Percentiles rank a stretch among this genome's conserved stretches.
These are phyloP conservation scores for Colletotrichum melonis DNA, from an alignment of 2,329 filamentous ascomycete species.

Conservation along the genomic window DNA sequence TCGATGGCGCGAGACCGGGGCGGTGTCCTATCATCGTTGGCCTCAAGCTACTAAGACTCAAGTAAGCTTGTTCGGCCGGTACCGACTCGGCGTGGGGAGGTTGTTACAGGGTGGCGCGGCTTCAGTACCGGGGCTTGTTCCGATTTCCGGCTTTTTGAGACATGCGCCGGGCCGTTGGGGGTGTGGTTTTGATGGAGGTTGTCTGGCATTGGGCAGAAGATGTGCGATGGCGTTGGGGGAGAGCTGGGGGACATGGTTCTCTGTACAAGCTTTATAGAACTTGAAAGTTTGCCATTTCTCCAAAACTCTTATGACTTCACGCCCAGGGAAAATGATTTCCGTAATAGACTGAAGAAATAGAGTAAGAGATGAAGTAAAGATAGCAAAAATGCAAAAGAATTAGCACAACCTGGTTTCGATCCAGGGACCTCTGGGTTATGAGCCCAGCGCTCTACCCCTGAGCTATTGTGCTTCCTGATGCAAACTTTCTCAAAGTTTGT, in stretches of 20 bases:
- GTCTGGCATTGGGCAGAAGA: background rate
- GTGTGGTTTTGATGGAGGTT: background rate
- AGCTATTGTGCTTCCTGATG: conserved; percentile 15
- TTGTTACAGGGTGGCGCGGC: background rate
- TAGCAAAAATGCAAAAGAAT: background rate
- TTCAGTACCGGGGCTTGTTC: background rate
- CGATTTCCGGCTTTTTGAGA: background rate
- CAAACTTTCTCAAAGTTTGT: fast-evolving
- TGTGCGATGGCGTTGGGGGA: fast-evolving
- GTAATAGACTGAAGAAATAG: too few relatives aligned
- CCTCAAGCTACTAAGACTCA: too few relatives aligned
- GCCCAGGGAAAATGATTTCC: too few relatives aligned
- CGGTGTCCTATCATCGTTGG: conserved; percentile 19
- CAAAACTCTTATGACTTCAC: too few relatives aligned
- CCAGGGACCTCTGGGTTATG: conserved; percentile 34
- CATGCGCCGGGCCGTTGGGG: background rate
- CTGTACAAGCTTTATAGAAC: too few relatives aligned
- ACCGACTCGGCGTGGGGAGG: conserved; percentile 24
- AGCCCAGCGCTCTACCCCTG: conserved; percentile 35
- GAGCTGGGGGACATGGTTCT: too few relatives aligned
- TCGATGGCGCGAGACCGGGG: conserved; percentile 24
- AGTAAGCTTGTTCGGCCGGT: conserved; percentile 11
- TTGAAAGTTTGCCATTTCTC: too few relatives aligned
- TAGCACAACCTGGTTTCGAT: conserved; percentile 34
- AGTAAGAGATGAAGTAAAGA: too few relatives aligned